Evolutionary conservation across 352 stramenopile species (phyloP).

Genomic region (Phytophthora aleatoria): DNA sequence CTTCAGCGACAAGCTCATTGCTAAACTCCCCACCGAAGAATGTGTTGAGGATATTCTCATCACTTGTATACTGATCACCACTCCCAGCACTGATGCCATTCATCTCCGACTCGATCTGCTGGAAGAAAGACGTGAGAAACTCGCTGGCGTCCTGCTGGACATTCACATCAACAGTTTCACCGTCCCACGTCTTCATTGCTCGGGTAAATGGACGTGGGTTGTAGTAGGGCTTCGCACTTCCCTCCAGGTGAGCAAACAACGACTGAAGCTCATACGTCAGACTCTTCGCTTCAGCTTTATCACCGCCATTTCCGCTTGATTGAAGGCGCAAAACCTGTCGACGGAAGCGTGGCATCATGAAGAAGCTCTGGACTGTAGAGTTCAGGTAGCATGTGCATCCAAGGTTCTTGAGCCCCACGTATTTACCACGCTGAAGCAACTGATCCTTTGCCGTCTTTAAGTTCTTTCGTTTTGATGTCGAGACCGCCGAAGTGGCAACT

Average conservation of each 20-base stretch:
- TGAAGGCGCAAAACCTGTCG: constrained; percentile 82
- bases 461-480: constrained; percentile 58
- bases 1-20: constrained; percentile 92
- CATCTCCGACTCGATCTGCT: constrained; percentile 92
- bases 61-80: constrained; percentile 34
- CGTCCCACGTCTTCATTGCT: constrained; percentile 90
- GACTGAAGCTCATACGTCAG: constrained; percentile 90
- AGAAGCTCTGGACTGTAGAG: constrained; percentile 94
- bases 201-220: constrained; percentile 80
- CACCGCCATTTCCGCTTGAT: constrained; percentile 17
- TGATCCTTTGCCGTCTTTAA: constrained; percentile 50
- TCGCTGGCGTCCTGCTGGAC: constrained; percentile 94
- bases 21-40: constrained; percentile 92
- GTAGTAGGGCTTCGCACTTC: constrained; percentile 85
- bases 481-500: constrained; percentile 21
- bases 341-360: constrained; percentile 93
- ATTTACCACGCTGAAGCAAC: constrained; percentile 69
- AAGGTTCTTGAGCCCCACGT: constrained; percentile 94
- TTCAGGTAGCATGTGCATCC: constrained; percentile 97
- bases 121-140: constrained; percentile 94
- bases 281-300: constrained; percentile 32
- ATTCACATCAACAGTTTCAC: constrained; percentile 88
- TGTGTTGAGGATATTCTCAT: constrained; percentile 85
- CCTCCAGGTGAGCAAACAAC: constrained; percentile 89
- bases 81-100: constrained; percentile 61